Evolutionary conservation across 495 filamentous ascomycete genomes (phyloP).

Genomic region (Xylaria cubensis): DNA sequence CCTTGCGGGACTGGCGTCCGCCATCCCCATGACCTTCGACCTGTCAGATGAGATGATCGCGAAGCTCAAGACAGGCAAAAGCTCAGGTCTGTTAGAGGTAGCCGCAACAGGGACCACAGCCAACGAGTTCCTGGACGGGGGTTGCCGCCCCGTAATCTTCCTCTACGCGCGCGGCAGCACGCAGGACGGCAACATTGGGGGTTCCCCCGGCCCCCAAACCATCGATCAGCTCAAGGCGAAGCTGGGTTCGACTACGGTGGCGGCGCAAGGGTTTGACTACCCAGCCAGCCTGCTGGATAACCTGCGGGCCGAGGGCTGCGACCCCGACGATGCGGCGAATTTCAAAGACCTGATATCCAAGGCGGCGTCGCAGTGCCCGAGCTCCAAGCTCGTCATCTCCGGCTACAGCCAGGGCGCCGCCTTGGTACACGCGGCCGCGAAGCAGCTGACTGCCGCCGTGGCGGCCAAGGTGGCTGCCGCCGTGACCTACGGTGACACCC

Average conservation of each 20-base stretch:
- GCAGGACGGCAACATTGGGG: conserved; percentile 57
- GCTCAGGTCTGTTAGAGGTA: background rate
- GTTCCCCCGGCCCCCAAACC: conserved; percentile 33
- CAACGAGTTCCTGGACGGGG: conserved; percentile 52
- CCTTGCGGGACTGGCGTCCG: conserved; percentile 32
- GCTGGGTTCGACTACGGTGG: conserved; percentile 38
- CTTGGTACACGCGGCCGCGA: conserved; percentile 57
- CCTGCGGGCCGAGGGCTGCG: conserved; percentile 42
- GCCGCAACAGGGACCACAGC: conserved; percentile 36
- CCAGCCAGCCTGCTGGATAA: conserved; percentile 45
- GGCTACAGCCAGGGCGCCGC: conserved; percentile 63
- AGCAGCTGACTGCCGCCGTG: conserved; percentile 47
- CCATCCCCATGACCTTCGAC: conserved; percentile 39
- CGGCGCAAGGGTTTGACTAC: conserved; percentile 51
- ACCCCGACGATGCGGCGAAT: conserved; percentile 43
- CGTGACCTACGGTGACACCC: conserved; percentile 64
- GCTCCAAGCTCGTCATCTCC: conserved; percentile 47
- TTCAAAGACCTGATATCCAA: conserved; percentile 42
- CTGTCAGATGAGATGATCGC: conserved; percentile 32
- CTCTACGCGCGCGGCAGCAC: conserved; percentile 60
- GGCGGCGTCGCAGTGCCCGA: conserved; percentile 44
- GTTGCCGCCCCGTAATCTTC: conserved; percentile 57
- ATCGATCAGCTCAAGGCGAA: conserved; percentile 38
- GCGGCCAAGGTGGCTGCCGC: conserved; percentile 59
- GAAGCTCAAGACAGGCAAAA: conserved; percentile 26